These are phyloP conservation scores for Kwoniella dendrophila DNA, from an alignment of 768 basidiomycete species.

Conservation along the genomic window DNA sequence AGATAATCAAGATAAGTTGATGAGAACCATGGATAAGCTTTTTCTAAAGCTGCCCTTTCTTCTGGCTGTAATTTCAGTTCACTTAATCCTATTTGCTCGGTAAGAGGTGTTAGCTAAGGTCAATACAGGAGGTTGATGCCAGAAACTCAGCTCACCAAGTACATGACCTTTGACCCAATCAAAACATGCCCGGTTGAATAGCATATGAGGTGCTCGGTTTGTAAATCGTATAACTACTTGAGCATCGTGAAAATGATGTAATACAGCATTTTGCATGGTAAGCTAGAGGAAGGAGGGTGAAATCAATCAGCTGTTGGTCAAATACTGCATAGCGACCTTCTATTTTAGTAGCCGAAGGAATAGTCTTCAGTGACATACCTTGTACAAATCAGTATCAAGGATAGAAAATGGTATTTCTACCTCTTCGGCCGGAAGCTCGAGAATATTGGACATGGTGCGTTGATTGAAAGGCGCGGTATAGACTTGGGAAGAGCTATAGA, in stretches of 20 bases:
- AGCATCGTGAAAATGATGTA: conserved; percentile 72
- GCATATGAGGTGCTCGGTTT: conserved; percentile 68
- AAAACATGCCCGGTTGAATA: conserved; percentile 70
- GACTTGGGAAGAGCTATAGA: no score
- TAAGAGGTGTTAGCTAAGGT: background rate
- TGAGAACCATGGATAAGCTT: conserved; percentile 73
- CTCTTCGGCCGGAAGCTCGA: conserved; percentile 23
- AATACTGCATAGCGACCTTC: no score
- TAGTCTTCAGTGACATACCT: conserved; percentile 63
- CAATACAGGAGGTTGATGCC: background rate
- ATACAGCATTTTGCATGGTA: conserved; percentile 93
- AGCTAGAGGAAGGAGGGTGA: no score
- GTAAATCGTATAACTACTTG: conserved; percentile 77
- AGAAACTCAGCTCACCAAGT: conserved; percentile 59
- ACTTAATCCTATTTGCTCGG: conserved; percentile 9
- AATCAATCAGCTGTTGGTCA: no score
- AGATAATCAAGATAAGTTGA: conserved; percentile 77
- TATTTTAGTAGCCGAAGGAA: no score
- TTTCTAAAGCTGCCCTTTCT: conserved; percentile 70
- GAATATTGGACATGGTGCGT: conserved; percentile 7
- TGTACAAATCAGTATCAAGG: conserved; percentile 93
- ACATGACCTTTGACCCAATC: conserved; percentile 65
- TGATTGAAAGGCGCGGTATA: no score
- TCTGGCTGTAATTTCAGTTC: conserved; percentile 28
- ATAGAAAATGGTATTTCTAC: conserved; percentile 62